phyloP scores from a whole-genome alignment of 2,329 filamentous ascomycete genomes.

The Xylaria sp. region DNA sequence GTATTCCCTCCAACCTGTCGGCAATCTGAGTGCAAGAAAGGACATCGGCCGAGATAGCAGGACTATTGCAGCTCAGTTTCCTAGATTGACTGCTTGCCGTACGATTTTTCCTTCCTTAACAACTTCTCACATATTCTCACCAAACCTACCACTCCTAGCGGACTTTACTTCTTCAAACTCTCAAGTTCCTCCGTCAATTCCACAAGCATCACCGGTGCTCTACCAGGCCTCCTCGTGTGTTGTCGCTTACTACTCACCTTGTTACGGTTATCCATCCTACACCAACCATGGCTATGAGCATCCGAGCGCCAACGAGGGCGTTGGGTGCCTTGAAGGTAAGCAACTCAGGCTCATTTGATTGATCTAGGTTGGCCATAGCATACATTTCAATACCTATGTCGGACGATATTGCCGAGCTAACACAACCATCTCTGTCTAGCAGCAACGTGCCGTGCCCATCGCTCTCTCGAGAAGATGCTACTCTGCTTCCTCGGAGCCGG shows the following conservation, averaged over 20 bases:
- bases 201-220: neutral
- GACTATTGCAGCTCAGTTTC: slow-evolving; percentile 9
- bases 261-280: neutral
- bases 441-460: slow-evolving; percentile 48
- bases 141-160: neutral
- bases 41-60: slow-evolving; percentile 22
- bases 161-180: neutral
- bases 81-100: neutral
- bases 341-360: slow-evolving; percentile 20
- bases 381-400: neutral
- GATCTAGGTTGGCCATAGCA: neutral
- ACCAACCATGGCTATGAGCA: slow-evolving; percentile 70
- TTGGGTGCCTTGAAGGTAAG: slow-evolving; percentile 73
- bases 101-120: neutral
- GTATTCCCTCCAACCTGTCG: slow-evolving; percentile 15
- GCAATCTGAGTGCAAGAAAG: slow-evolving; percentile 7
- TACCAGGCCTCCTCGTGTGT: neutral
- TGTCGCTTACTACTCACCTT: neutral
- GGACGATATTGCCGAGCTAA: slow-evolving; percentile 7
- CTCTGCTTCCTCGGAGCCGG: slow-evolving; percentile 81
- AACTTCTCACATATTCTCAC: neutral
- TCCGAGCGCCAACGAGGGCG: slow-evolving; percentile 70
- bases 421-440: slow-evolving; percentile 14
- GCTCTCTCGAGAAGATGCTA: slow-evolving; percentile 64
- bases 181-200: neutral